Percentiles rank a stretch among this genome's conserved stretches.
Evolutionary conservation across 305 asterid genomes (phyloP).

Genomic region (Nicotiana rustica): DNA sequence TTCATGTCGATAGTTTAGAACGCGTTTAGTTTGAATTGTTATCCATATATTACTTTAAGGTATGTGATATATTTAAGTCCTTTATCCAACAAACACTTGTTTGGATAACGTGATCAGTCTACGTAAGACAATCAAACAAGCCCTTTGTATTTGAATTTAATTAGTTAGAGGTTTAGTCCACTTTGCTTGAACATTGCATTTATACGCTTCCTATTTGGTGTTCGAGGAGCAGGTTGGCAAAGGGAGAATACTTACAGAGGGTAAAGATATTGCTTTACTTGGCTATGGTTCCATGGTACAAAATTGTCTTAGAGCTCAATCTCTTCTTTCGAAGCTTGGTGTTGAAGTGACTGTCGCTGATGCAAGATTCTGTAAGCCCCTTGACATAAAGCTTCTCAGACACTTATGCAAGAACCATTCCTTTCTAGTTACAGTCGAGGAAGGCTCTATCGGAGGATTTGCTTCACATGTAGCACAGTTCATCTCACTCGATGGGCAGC

Average conservation of each 20-base stretch:
- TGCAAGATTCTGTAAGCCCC: conserved; percentile 98
- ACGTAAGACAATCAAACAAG: not conserved
- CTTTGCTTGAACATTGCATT: not conserved
- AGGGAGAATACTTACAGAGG: conserved; percentile 80
- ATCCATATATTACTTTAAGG: not conserved
- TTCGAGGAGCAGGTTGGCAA: conserved; percentile 65
- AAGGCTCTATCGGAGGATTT: conserved; percentile 91
- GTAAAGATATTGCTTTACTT: conserved; percentile 77
- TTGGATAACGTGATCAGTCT: not conserved
- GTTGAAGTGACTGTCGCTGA: conserved; percentile 85
- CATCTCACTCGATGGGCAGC: conserved; percentile 83
- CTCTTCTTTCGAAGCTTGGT: conserved; percentile 69
- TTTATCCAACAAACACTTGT: not conserved
- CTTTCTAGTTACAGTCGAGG: conserved; percentile 84
- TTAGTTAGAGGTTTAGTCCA: not conserved
- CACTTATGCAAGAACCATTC: conserved; percentile 67
- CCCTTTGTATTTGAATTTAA: not conserved
- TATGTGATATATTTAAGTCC: conserved; percentile 6
- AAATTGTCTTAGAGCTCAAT: conserved; percentile 83
- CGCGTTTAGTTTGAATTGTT: not conserved
- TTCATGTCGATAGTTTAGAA: conserved; percentile 14
- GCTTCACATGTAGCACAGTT: conserved; percentile 93
- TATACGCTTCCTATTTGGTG: conserved; percentile 3
- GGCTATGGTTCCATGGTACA: conserved; percentile 94
- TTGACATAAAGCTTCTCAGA: conserved; percentile 72